phyloP scores from a whole-genome alignment of 345 rosid genomes.

The Arabis alpina region DNA sequence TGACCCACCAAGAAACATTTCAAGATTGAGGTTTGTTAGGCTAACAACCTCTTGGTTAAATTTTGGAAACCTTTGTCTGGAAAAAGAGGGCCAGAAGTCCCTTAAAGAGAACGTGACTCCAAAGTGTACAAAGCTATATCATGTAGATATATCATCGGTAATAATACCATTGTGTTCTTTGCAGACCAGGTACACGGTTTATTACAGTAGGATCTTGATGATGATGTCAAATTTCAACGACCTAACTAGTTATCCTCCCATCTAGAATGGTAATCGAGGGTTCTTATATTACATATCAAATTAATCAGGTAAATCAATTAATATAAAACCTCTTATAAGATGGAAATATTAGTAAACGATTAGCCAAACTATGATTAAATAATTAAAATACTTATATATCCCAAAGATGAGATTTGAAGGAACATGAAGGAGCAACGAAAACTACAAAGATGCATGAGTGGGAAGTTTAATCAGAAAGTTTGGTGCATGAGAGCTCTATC shows the following conservation, averaged over 20 bases:
- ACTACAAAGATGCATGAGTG: constrained; percentile 54
- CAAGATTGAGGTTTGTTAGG: constrained; percentile 33
- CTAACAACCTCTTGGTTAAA: constrained; percentile 36
- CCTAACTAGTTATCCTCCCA: neutral
- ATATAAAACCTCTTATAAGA: neutral
- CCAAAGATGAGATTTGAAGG: constrained; percentile 50
- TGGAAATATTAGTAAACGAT: neutral
- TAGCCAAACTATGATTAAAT: neutral
- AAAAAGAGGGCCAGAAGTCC: constrained; percentile 20
- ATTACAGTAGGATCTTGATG: too few relatives aligned
- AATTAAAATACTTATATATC: neutral
- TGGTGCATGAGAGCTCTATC: constrained; percentile 59
- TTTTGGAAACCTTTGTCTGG: constrained; percentile 4
- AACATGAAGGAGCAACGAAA: constrained; percentile 38
- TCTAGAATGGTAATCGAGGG: neutral
- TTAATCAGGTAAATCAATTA: neutral
- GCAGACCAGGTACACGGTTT: too few relatives aligned
- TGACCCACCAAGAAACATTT: constrained; percentile 37
- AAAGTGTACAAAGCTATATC: constrained; percentile 17
- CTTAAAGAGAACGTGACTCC: constrained; percentile 28
- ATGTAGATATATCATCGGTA: neutral
- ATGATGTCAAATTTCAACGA: too few relatives aligned
- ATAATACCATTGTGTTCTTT: too few relatives aligned
- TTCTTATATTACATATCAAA: neutral
- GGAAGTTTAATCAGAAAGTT: constrained; percentile 83